phyloP scores from a whole-genome alignment of 768 basidiomycete species.

The Lanmaoa rubissima region DNA sequence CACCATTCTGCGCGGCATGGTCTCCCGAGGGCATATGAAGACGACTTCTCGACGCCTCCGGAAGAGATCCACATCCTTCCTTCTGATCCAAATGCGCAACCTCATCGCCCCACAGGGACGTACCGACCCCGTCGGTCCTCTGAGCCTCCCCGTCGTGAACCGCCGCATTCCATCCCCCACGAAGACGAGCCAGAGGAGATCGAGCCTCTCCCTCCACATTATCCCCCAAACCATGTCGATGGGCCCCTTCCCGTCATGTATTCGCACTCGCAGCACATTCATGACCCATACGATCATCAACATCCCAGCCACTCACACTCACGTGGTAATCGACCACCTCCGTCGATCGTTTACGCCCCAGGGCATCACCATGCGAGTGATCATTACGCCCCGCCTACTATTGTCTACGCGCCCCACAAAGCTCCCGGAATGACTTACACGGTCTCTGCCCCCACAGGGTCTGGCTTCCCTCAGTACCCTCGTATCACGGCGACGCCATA shows the following conservation, averaged over 20 bases:
- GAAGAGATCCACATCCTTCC: constrained; percentile 67
- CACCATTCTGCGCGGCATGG: constrained; percentile 14
- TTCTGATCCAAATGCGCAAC: constrained; percentile 40
- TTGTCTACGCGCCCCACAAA: constrained; percentile 54
- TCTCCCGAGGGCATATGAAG: constrained; percentile 18
- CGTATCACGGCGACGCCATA: constrained; percentile 42
- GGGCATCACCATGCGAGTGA: constrained; percentile 40
- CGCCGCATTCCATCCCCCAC: constrained; percentile 13
- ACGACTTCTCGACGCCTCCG: constrained; percentile 36
- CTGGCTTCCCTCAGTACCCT: constrained; percentile 38
- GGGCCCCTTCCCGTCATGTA: constrained; percentile 31
- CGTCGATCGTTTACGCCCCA: constrained; percentile 63
- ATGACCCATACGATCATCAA: constrained; percentile 31
- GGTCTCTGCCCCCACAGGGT: constrained; percentile 55
- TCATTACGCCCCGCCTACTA: constrained; percentile 58
- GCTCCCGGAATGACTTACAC: constrained; percentile 67
- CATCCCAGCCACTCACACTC: constrained; percentile 37
- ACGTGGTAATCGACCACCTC: constrained; percentile 41
- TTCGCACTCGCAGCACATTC: constrained; percentile 43
- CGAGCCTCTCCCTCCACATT: constrained; percentile 33
- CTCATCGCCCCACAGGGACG: constrained; percentile 29
- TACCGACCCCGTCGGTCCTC: constrained; percentile 32
- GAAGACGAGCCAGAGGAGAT: constrained; percentile 34
- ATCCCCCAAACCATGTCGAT: constrained; percentile 23
- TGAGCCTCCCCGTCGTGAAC: constrained; percentile 28